These are phyloP conservation scores for Elongisporangium prolatum DNA, from an alignment of 352 stramenopile genomes.

Conservation along the genomic window DNA sequence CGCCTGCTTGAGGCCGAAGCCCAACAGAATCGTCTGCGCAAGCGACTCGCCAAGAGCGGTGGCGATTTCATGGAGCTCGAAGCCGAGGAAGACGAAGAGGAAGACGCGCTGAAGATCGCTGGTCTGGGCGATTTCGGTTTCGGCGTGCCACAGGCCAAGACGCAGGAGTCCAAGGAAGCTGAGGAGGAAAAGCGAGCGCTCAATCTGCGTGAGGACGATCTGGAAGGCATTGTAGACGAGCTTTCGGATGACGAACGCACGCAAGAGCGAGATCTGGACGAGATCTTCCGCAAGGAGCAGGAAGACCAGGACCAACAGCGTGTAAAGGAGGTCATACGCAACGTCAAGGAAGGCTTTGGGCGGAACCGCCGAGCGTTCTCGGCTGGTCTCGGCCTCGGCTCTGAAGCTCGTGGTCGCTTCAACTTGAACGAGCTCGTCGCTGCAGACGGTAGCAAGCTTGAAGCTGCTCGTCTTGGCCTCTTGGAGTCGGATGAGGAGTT, in stretches of 20 bases:
- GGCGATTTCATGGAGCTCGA: conserved; percentile 76
- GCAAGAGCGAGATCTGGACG: conserved; percentile 58
- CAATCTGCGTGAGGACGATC: conserved; percentile 69
- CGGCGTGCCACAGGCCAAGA: conserved; percentile 60
- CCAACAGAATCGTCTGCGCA: conserved; percentile 42
- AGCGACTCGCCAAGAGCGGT: conserved; percentile 41
- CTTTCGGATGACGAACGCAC: conserved; percentile 78
- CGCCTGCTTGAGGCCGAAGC: conserved; percentile 61
- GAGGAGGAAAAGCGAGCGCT: conserved; percentile 75
- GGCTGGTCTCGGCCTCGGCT: conserved; percentile 35
- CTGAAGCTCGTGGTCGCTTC: conserved; percentile 69
- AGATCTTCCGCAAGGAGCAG: conserved; percentile 67
- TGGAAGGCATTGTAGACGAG: conserved; percentile 84
- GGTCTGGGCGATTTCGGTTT: conserved; percentile 85
- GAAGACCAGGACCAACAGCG: conserved; percentile 67
- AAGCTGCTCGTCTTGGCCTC: conserved; percentile 71
- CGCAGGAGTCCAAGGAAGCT: conserved; percentile 66
- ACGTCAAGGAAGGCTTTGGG: conserved; percentile 86
- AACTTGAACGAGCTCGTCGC: conserved; percentile 80
- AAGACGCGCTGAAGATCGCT: conserved; percentile 78
- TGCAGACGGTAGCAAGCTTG: conserved; percentile 69
- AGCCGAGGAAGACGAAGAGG: conserved; percentile 84
- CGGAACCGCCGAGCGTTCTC: conserved; percentile 79
- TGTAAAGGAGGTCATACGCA: conserved; percentile 83
- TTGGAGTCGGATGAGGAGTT: conserved; percentile 80